Conservation (phyloP, 768 basidiomycete genomes). For the Leccinum aurantiacum region DNA sequence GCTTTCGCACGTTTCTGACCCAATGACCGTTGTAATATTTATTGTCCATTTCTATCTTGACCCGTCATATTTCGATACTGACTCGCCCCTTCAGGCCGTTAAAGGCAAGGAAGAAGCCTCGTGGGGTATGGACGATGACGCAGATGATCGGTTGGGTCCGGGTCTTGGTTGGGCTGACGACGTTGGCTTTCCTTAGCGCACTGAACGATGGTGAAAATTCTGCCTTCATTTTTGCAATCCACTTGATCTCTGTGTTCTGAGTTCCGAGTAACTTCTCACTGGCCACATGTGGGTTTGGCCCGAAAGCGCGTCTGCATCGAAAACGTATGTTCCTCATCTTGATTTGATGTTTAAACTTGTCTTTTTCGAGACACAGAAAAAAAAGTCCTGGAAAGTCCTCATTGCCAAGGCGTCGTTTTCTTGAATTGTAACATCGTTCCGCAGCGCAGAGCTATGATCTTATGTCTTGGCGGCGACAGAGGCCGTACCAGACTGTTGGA, state of each 20-base stretch:
- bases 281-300: background rate
- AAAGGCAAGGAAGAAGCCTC: constrained; percentile 30
- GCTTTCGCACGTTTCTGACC: background rate
- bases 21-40: background rate
- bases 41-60: background rate
- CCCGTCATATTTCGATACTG: background rate
- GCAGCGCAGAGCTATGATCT: background rate
- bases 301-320: background rate
- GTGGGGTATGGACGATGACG: constrained; percentile 33
- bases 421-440: background rate
- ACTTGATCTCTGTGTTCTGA: background rate
- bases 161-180: constrained; percentile 30
- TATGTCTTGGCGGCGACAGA: background rate
- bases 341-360: background rate
- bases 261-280: background rate
- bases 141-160: constrained; percentile 23
- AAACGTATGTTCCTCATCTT: background rate
- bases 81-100: constrained; percentile 22
- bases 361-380: background rate
- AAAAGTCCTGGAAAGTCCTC: background rate
- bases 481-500: background rate
- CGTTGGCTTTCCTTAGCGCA: constrained; percentile 19
- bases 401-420: background rate
- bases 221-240: background rate
- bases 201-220: background rate